Base-by-base conservation (phyloP, 177 flowering plant genomes). In the Vitis hybrid region DNA sequence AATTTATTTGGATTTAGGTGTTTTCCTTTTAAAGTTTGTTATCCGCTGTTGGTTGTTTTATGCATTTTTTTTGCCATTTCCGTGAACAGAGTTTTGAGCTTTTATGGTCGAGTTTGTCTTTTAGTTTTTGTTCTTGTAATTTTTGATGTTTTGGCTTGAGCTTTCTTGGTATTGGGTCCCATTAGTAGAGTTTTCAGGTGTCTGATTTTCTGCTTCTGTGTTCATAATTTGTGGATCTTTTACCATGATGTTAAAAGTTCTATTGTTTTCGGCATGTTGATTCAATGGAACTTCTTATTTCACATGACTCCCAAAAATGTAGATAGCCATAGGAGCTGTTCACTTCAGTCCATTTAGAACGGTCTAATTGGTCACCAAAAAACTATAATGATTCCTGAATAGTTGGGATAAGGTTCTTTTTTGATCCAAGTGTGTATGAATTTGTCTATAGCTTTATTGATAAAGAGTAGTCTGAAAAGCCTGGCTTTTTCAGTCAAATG, bases 101-200 rank as follows among this genome's bases (percentile, higher is more conserved):
- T 35, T 20, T 58, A 13, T 46, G 56, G 63, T 21, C 30, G 21
- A 61, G 11, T 41, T 71, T 75, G 74, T 66, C 69, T 49, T 72
- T 66, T 62, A 53, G 53, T 61, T 73, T 71, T 64, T 35, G 20
- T 73, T 67, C 20, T 70, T 74, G 61, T 35, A 61, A 35, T 24
- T 58, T 62, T 68, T 71, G 69, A 75, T 75, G 69, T 54, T 63
- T 58, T 55, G 46, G 60, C 7, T 13, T 30, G 30, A 9, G 18
- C 62, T 58, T 60, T 74, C 52, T 49, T 52, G 15, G 67, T 32
- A 24, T 72, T 62, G 76, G 76, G 78, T 35, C 74, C 76, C 74
- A 69, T 72, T 13, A 11, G 12, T 32, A 9, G 61, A 64, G 24
- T 54, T 68, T 65, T 69, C 11, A 55, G 49, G 14, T 17, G 52